Percentiles rank a stretch among this genome's conserved stretches.
Conservation (phyloP, 768 basidiomycete species). For the Suillus cothurnatus region DNA sequence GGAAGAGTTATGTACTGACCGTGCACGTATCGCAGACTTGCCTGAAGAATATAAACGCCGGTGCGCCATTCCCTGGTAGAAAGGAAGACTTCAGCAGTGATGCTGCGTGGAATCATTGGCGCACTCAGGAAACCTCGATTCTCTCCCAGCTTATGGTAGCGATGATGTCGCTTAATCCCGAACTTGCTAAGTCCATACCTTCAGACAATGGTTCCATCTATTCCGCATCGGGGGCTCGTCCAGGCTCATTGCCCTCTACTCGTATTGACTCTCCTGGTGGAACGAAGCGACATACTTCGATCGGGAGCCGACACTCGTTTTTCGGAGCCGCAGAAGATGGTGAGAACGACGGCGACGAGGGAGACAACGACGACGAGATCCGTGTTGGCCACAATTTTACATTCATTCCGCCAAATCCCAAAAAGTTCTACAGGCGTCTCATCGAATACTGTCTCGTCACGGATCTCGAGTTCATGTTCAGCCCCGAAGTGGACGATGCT, state of each 20-base stretch:
- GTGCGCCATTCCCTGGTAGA: conserved; percentile 79
- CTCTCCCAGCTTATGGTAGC: conserved; percentile 87
- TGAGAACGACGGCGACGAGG: conserved; percentile 35
- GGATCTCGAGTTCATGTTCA: conserved; percentile 89
- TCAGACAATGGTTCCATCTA: conserved; percentile 40
- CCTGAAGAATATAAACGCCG: conserved; percentile 88
- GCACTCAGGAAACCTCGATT: conserved; percentile 75
- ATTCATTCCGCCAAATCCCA: conserved; percentile 88
- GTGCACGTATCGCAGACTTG: conserved; percentile 58
- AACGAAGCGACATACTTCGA: conserved; percentile 55
- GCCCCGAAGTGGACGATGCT: conserved; percentile 88
- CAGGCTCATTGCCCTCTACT: conserved; percentile 53
- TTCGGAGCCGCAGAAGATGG: conserved; percentile 36
- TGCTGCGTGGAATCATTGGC: conserved; percentile 84
- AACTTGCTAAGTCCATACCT: conserved; percentile 78
- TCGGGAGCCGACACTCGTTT: conserved; percentile 70
- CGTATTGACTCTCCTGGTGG: conserved; percentile 29
- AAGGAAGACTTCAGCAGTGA: conserved; percentile 86
- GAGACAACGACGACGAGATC: conserved; percentile 65
- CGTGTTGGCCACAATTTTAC: conserved; percentile 79
- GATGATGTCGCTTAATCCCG: conserved; percentile 85
- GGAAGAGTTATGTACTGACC: neutral
- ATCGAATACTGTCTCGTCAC: conserved; percentile 79
- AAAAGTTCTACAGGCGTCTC: conserved; percentile 81
- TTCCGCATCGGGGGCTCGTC: conserved; percentile 42